Percentiles rank a stretch among this genome's conserved stretches.
phyloP scores from a whole-genome alignment of 345 rosid genomes.

The Nephelium lappaceum region DNA sequence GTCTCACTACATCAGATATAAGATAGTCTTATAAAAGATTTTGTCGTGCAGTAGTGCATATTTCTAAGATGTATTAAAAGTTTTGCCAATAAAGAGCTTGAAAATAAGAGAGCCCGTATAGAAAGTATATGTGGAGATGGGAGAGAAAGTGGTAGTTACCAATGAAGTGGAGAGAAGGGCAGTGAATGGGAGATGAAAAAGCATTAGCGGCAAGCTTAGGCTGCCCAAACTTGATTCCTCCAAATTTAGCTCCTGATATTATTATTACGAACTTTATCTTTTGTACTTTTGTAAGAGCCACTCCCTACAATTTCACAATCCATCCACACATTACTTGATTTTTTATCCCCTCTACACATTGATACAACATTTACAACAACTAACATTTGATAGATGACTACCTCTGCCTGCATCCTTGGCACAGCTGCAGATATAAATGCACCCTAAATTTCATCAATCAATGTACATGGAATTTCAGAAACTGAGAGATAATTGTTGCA shows the following conservation, averaged over 20 bases:
- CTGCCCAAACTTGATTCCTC: constrained; percentile 44
- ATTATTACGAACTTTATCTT: constrained; percentile 54
- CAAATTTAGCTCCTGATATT: constrained; percentile 46
- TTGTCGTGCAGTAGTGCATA: too few species aligned
- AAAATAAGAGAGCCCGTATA: neutral
- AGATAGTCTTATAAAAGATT: too few species aligned
- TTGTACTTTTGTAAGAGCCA: constrained; percentile 44
- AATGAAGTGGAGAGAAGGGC: constrained; percentile 65
- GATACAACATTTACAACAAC: neutral
- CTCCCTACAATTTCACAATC: constrained; percentile 15
- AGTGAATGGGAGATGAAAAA: constrained; percentile 48
- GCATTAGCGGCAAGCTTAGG: constrained; percentile 57
- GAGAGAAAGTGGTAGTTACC: constrained; percentile 29
- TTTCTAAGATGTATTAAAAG: too few species aligned
- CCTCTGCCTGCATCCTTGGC: constrained; percentile 55
- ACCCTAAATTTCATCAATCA: constrained; percentile 37
- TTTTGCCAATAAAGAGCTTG: neutral
- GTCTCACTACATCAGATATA: too few species aligned
- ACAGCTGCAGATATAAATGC: constrained; percentile 46
- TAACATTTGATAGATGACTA: constrained; percentile 7
- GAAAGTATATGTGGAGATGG: neutral
- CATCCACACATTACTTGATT: neutral
- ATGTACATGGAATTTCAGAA: neutral
- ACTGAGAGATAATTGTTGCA: neutral
- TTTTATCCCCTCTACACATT: neutral